Conservation (phyloP, 78 protist species). For the Reticulomyxa filosa region DNA sequence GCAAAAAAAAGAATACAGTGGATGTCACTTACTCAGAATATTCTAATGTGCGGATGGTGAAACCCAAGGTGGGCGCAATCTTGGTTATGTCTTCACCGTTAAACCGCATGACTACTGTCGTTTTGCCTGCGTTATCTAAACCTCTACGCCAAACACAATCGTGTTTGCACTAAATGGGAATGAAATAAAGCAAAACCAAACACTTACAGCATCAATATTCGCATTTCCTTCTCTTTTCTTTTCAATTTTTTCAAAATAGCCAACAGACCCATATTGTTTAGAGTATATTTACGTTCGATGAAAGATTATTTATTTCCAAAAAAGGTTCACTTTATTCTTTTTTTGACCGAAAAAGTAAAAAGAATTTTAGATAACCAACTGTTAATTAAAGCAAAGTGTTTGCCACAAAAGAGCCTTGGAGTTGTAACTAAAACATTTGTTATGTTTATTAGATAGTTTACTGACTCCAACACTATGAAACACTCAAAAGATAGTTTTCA, state of each 20-base stretch:
- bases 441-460: too few relatives aligned
- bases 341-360: too few relatives aligned
- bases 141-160: slow-evolving; percentile 36
- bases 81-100: slow-evolving; percentile 44
- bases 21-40: too few relatives aligned
- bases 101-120: slow-evolving; percentile 76
- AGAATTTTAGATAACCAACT: too few relatives aligned
- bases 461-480: too few relatives aligned
- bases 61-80: slow-evolving; percentile 90
- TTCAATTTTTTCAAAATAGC: slow-evolving; percentile 71
- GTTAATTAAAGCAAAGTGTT: too few relatives aligned
- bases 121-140: slow-evolving; percentile 94
- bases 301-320: too few relatives aligned
- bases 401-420: too few relatives aligned
- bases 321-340: too few relatives aligned
- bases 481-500: too few relatives aligned
- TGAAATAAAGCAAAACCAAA: not conserved
- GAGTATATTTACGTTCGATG: too few relatives aligned
- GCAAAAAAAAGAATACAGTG: slow-evolving; percentile 16
- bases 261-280: slow-evolving; percentile 90
- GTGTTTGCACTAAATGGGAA: not conserved
- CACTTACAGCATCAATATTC: not conserved
- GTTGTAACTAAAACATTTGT: too few relatives aligned
- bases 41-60: slow-evolving; percentile 70
- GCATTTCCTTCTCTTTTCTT: slow-evolving; percentile 51